Conservation (phyloP, 305 asterid species). For the Solanum hybrid region DNA sequence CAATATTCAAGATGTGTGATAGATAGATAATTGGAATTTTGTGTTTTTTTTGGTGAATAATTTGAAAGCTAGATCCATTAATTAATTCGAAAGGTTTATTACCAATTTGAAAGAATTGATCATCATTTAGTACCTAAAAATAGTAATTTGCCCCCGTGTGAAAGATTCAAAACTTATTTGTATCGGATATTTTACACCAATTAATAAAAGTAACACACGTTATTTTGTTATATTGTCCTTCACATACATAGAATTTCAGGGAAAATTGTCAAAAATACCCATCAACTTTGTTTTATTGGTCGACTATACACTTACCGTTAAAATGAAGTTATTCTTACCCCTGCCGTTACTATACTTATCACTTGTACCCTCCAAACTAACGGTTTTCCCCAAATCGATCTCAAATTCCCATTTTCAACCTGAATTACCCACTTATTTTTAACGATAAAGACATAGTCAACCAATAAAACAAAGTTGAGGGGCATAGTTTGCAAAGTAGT, state of each 20-base stretch:
- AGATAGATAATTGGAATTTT: not conserved
- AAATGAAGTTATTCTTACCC: no score
- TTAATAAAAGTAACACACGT: fast-evolving
- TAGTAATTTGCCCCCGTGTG: not conserved
- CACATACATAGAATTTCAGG: not conserved
- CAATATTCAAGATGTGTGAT: not conserved
- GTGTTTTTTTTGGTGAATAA: not conserved
- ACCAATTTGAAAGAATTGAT: not conserved
- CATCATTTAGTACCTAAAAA: not conserved
- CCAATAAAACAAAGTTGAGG: no score
- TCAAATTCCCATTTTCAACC: no score
- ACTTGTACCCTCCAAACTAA: no score
- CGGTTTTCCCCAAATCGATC: no score
- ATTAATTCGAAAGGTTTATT: not conserved
- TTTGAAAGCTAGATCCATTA: not conserved
- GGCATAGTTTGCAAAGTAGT: no score
- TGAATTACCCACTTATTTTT: no score
- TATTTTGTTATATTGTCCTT: not conserved
- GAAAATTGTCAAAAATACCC: no score
- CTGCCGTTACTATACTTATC: no score
- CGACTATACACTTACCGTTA: no score
- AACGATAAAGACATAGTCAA: no score
- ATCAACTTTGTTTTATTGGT: no score
- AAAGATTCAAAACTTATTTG: not conserved
- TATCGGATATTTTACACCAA: not conserved